A percentile compares a stretch with the other conserved stretches of the same genome.
Evolutionary conservation across 768 basidiomycete species (phyloP).

Genomic region (Termitomyces sp.): DNA sequence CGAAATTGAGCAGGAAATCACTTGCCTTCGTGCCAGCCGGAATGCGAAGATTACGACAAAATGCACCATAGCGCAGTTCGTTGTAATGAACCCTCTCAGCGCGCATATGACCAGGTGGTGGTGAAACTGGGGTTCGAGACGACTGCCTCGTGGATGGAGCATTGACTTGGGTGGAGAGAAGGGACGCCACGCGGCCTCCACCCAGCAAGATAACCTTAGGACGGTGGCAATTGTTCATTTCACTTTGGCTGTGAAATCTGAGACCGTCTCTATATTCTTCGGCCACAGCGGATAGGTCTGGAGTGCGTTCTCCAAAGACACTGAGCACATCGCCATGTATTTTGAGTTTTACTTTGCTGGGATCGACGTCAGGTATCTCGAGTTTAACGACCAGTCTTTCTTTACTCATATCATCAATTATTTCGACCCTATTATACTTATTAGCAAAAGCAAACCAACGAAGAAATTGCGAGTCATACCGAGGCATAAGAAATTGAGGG

Average conservation of each 20-base stretch:
- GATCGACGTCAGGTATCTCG: slow-evolving; percentile 42
- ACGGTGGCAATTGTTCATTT: not conserved
- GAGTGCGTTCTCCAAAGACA: slow-evolving; percentile 27
- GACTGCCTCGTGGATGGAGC: not conserved
- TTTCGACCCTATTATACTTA: slow-evolving; percentile 30
- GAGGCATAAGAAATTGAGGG: slow-evolving; percentile 12
- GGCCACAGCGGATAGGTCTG: slow-evolving; percentile 10
- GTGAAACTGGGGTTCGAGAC: not conserved
- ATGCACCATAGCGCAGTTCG: slow-evolving; percentile 41
- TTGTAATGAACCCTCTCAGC: slow-evolving; percentile 14
- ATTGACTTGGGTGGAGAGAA: not conserved
- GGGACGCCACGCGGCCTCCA: slow-evolving; percentile 8
- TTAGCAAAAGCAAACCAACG: not conserved
- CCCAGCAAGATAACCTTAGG: slow-evolving; percentile 10
- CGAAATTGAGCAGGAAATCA: not conserved
- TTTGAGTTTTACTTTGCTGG: slow-evolving; percentile 27
- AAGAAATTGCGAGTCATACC: slow-evolving; percentile 8
- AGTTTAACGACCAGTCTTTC: slow-evolving; percentile 30
- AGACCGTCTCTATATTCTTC: slow-evolving; percentile 8
- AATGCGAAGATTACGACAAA: slow-evolving; percentile 31
- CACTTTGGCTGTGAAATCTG: slow-evolving; percentile 6
- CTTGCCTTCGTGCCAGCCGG: slow-evolving; percentile 35
- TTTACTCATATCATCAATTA: slow-evolving; percentile 33
- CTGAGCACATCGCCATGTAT: slow-evolving; percentile 30
- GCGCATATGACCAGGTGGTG: not conserved